A percentile compares a stretch with the other conserved stretches of the same genome.
phyloP scores from a whole-genome alignment of 306 rosid genomes.

The Ammopiptanthus mongolicus region DNA sequence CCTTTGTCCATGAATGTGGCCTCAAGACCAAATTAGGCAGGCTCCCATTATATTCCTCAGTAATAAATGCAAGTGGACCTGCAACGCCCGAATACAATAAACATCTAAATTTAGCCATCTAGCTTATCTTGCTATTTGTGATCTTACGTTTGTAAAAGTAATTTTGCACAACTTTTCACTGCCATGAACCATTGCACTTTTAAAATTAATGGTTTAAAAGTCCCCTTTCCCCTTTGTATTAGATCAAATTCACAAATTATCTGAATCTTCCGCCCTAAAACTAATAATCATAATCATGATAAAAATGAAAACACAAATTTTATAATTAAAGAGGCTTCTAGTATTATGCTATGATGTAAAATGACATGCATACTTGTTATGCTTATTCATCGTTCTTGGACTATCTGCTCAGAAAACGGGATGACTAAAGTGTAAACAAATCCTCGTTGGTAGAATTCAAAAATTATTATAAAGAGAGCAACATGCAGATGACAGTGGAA shows the following conservation, averaged over 20 bases:
- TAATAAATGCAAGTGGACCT: slow-evolving; percentile 56
- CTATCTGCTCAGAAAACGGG: background rate
- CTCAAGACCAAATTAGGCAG: slow-evolving; percentile 41
- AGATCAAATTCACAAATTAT: background rate
- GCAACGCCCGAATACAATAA: background rate
- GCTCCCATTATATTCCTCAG: slow-evolving; percentile 42
- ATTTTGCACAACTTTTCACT: background rate
- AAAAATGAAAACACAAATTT: background rate
- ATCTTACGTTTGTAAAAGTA: background rate
- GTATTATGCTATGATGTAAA: too few species aligned
- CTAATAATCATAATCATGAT: background rate
- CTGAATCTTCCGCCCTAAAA: background rate
- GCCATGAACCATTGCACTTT: background rate
- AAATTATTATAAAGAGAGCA: too few species aligned
- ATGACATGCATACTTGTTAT: too few species aligned
- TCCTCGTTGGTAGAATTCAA: background rate
- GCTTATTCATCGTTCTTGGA: background rate
- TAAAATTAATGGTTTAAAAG: background rate
- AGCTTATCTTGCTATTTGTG: background rate
- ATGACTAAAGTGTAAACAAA: background rate
- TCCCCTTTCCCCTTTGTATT: background rate
- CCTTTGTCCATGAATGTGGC: slow-evolving; percentile 76
- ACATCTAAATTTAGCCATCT: background rate
- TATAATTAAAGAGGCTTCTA: too few species aligned
- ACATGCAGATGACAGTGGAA: background rate